Evolutionary conservation across 1,284 basidiomycete species (phyloP).

Genomic region (Pulchroboletus neoregius): DNA sequence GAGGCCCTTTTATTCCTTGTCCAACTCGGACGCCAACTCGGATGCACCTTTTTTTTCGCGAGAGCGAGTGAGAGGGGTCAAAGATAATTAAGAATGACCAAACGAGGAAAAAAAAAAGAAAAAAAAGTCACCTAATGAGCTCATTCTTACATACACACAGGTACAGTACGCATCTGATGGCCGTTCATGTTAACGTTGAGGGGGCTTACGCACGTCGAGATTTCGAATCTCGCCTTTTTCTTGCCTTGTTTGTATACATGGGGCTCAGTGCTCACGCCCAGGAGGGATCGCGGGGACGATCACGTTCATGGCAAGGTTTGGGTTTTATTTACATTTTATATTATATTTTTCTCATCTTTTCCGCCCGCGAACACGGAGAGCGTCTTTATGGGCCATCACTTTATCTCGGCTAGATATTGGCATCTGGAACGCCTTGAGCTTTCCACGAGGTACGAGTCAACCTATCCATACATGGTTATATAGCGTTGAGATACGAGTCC

Average conservation of each 20-base stretch:
- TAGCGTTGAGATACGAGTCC: slow-evolving; percentile 6
- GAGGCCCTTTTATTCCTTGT: background rate
- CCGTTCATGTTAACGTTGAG: slow-evolving; percentile 22
- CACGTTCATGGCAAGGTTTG: no score
- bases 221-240: background rate
- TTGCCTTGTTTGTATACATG: background rate
- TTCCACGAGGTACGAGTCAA: slow-evolving; percentile 23
- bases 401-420: slow-evolving; percentile 30
- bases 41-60: no score
- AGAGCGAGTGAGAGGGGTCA: background rate
- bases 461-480: slow-evolving; percentile 20
- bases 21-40: background rate
- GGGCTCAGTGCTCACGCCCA: background rate
- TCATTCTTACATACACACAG: slow-evolving; percentile 18
- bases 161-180: slow-evolving; percentile 25
- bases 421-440: slow-evolving; percentile 16
- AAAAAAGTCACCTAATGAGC: slow-evolving; percentile 1
- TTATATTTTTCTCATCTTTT: background rate
- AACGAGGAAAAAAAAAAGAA: background rate
- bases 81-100: background rate
- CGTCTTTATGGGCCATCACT: background rate
- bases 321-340: background rate
- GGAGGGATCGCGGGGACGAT: background rate
- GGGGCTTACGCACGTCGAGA: slow-evolving; percentile 4
- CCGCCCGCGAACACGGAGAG: background rate